Evolutionary conservation across 2,329 filamentous ascomycete genomes (phyloP).

Genomic region (Calonectria pteridis): DNA sequence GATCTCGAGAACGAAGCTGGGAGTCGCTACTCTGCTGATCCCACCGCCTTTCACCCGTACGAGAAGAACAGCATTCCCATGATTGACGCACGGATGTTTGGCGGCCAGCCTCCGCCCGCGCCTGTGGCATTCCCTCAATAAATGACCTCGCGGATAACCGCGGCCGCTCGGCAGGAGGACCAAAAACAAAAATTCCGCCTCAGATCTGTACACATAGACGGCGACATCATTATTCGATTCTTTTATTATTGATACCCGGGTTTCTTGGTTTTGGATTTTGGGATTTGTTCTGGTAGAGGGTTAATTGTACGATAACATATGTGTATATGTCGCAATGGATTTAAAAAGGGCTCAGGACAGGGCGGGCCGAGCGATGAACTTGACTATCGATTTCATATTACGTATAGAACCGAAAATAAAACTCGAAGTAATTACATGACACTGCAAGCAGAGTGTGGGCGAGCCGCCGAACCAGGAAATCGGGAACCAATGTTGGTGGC

Average conservation of each 20-base stretch:
- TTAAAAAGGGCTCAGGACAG: slow-evolving; percentile 15
- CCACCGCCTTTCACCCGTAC: slow-evolving; percentile 55
- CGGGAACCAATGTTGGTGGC: neutral
- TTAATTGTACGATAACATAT: slow-evolving; percentile 30
- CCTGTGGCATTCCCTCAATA: slow-evolving; percentile 41
- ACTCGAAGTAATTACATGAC: neutral
- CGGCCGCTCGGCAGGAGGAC: neutral
- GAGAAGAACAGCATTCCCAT: slow-evolving; percentile 65
- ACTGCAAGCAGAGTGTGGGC: neutral
- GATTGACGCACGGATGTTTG: slow-evolving; percentile 59
- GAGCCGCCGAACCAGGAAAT: neutral
- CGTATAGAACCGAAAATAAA: slow-evolving; percentile 19
- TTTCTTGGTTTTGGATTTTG: slow-evolving; percentile 23
- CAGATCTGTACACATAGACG: slow-evolving; percentile 37
- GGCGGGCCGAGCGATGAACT: slow-evolving; percentile 8
- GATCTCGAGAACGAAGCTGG: slow-evolving; percentile 59
- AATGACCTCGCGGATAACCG: neutral
- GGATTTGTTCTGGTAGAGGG: slow-evolving; percentile 8
- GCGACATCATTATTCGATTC: slow-evolving; percentile 38
- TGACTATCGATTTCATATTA: neutral
- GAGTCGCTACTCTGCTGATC: slow-evolving; percentile 58
- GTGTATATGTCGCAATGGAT: neutral
- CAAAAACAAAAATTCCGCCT: slow-evolving; percentile 2
- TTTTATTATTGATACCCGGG: slow-evolving; percentile 45
- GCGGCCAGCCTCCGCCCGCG: slow-evolving; percentile 40